Evolutionary conservation across 192 early-diverging fungal species (phyloP).

Genomic region (Coemansia aciculifera): DNA sequence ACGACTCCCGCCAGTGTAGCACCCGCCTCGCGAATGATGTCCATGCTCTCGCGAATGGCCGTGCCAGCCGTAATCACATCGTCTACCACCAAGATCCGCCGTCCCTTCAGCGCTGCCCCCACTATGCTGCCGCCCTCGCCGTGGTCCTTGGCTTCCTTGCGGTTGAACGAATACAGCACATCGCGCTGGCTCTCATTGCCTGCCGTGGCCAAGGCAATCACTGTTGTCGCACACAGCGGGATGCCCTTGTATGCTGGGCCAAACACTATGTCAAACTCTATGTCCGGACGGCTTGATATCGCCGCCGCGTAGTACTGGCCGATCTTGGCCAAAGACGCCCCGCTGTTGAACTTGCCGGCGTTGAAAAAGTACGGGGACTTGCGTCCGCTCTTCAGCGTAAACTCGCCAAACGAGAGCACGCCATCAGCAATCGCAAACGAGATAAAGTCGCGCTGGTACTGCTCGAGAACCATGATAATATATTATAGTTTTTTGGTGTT

Average conservation of each 20-base stretch:
- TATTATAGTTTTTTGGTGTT: neutral
- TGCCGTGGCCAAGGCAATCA: slow-evolving; percentile 68
- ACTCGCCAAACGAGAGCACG: slow-evolving; percentile 90
- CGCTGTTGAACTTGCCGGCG: slow-evolving; percentile 93
- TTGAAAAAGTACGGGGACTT: slow-evolving; percentile 99
- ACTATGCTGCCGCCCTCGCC: slow-evolving; percentile 97
- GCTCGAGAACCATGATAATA: slow-evolving; percentile 34
- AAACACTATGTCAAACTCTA: slow-evolving; percentile 86
- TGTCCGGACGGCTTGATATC: slow-evolving; percentile 4
- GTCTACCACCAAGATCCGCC: slow-evolving; percentile 80
- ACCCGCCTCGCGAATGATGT: slow-evolving; percentile 71
- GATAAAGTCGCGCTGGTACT: slow-evolving; percentile 93
- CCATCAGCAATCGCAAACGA: slow-evolving; percentile 82
- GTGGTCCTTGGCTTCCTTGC: slow-evolving; percentile 99
- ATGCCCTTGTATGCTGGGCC: slow-evolving; percentile 99
- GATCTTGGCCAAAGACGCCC: slow-evolving; percentile 75
- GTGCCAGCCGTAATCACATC: slow-evolving; percentile 99
- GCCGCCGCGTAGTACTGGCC: slow-evolving; percentile 91
- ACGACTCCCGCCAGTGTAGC: slow-evolving; percentile 82
- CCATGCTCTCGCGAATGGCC: slow-evolving; percentile 90
- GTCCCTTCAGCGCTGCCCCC: slow-evolving; percentile 75
- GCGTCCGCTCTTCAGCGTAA: slow-evolving; percentile 93
- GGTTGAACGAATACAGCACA: slow-evolving; percentile 91
- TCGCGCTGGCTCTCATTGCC: slow-evolving; percentile 42
- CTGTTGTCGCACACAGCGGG: slow-evolving; percentile 82